Percentiles rank a stretch among this genome's conserved stretches.
phyloP scores from a whole-genome alignment of 73 alveolate genomes.

The Stentor coeruleus region DNA sequence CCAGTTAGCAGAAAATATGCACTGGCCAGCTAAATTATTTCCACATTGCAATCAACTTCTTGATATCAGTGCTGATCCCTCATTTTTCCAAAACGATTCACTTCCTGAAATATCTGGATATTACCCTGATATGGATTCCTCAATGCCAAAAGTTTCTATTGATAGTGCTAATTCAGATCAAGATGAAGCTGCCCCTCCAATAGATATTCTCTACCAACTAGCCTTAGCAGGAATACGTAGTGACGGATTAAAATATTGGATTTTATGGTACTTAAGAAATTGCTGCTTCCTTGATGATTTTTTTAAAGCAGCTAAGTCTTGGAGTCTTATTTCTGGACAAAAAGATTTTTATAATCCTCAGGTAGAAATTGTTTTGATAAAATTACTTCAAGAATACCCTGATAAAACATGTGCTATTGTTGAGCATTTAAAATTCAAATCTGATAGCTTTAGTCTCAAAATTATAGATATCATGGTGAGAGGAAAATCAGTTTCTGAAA shows the following conservation, averaged over 20 bases:
- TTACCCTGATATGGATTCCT: not conserved
- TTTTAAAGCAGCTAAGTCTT: not conserved
- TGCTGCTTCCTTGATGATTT: not conserved
- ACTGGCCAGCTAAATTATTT: not conserved
- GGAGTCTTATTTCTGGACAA: not conserved
- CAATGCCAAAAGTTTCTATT: not conserved
- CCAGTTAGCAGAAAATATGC: slow-evolving; percentile 11
- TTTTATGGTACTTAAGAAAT: not conserved
- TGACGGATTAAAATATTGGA: not conserved
- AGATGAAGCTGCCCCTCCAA: not conserved
- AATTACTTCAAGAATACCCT: not conserved
- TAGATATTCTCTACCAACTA: not conserved
- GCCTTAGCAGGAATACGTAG: slow-evolving; percentile 3
- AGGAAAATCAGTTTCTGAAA: not conserved
- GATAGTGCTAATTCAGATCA: not conserved
- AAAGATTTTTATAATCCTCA: slow-evolving; percentile 13
- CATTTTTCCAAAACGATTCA: slow-evolving; percentile 16
- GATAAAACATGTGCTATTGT: not conserved
- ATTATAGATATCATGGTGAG: not conserved
- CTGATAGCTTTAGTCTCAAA: not conserved
- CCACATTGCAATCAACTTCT: slow-evolving; percentile 9
- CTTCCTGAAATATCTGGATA: not conserved
- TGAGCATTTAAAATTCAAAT: not conserved
- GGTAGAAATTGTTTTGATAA: not conserved
- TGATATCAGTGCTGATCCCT: slow-evolving; percentile 20